These are phyloP conservation scores for Stellera chamaejasme DNA, from an alignment of 345 rosid genomes.

Conservation along the genomic window DNA sequence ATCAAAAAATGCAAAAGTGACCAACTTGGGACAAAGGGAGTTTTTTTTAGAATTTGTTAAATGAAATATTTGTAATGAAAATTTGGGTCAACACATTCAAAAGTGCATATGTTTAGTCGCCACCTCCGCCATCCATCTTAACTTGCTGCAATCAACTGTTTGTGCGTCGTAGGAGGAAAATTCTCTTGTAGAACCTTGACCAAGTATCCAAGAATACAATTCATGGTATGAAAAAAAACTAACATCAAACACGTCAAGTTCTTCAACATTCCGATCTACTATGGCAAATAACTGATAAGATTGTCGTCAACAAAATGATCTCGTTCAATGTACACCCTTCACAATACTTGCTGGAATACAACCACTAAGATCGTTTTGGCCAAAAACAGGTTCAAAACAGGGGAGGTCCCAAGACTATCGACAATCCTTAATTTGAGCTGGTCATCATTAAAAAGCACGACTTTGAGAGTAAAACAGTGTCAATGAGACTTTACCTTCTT, in stretches of 20 bases:
- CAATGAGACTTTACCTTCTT: conserved; percentile 58
- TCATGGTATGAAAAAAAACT: conserved; percentile 40
- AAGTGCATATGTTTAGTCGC: neutral
- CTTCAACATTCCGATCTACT: conserved; percentile 51
- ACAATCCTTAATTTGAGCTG: conserved; percentile 56
- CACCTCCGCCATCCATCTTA: conserved; percentile 28
- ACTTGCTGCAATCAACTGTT: conserved; percentile 51
- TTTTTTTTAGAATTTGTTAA: too few species aligned
- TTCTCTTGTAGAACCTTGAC: conserved; percentile 43
- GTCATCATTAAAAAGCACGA: conserved; percentile 54
- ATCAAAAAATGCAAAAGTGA: too few species aligned
- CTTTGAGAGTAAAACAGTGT: conserved; percentile 58
- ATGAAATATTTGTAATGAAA: too few species aligned
- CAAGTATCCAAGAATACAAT: conserved; percentile 37
- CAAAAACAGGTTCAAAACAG: conserved; percentile 56
- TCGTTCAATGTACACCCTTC: conserved; percentile 57
- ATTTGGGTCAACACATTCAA: too few species aligned
- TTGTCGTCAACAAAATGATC: conserved; percentile 64
- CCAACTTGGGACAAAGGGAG: too few species aligned
- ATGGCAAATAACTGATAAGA: conserved; percentile 64
- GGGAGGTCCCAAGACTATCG: conserved; percentile 57
- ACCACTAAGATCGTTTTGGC: conserved; percentile 69
- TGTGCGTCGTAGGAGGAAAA: conserved; percentile 44
- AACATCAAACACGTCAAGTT: conserved; percentile 50
- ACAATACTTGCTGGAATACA: conserved; percentile 65